Evolutionary conservation across 345 rosid species (phyloP).

Genomic region (Ceriops decandra): DNA sequence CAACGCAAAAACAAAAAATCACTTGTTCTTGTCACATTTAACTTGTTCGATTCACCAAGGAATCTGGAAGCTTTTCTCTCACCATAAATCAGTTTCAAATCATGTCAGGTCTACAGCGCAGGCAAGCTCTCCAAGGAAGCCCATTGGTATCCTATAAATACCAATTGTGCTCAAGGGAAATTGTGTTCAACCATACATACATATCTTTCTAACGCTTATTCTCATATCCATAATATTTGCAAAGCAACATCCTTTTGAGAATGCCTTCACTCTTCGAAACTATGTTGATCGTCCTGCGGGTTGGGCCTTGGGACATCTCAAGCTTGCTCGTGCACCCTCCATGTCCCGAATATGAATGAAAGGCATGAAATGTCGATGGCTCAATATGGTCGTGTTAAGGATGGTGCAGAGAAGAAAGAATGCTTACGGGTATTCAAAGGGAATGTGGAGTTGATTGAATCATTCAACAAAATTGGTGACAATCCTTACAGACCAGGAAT

Average conservation of each 20-base stretch:
- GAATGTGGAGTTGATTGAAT: conserved; percentile 38
- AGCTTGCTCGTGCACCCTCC: conserved; percentile 23
- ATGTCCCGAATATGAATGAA: conserved; percentile 20
- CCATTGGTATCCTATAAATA: conserved; percentile 3
- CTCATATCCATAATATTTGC: too few species aligned
- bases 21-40: not conserved
- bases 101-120: not conserved
- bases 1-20: not conserved
- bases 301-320: conserved; percentile 15
- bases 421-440: conserved; percentile 39
- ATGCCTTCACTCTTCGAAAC: conserved; percentile 1
- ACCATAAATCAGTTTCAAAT: not conserved
- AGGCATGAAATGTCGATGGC: conserved; percentile 37
- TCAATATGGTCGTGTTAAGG: conserved; percentile 25
- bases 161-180: not conserved
- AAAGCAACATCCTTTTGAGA: not conserved
- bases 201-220: too few species aligned
- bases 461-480: conserved; percentile 30
- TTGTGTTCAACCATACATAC: too few species aligned
- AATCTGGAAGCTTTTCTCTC: not conserved
- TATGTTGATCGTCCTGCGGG: not conserved
- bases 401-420: conserved; percentile 27
- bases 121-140: not conserved
- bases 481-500: conserved; percentile 26
- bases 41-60: conserved; percentile 1